A percentile compares a stretch with the other conserved stretches of the same genome.
Evolutionary conservation across 2,329 filamentous ascomycete genomes (phyloP).

Genomic region (Phialemonium atrogriseum): DNA sequence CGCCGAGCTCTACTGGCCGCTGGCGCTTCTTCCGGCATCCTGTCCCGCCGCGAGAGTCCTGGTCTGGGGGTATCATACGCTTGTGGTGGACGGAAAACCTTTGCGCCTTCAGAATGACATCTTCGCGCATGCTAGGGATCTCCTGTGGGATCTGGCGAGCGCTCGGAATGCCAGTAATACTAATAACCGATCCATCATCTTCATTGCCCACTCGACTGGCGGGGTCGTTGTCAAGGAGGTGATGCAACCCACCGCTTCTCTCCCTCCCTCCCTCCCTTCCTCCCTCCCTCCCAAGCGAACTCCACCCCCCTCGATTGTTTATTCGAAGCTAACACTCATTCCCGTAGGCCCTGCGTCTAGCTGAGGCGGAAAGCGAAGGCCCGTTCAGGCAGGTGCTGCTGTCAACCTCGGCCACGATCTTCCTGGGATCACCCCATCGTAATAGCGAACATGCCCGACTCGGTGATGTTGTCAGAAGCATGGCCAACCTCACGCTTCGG

Average conservation of each 20-base stretch:
- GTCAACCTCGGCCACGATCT: conserved; percentile 17
- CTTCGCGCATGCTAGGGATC: conserved; percentile 19
- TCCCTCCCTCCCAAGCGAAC: too few relatives aligned
- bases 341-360: conserved; percentile 18
- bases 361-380: conserved; percentile 15
- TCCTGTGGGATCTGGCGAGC: conserved; percentile 17
- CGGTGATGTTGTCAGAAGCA: conserved; percentile 18
- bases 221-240: conserved; percentile 25
- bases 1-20: conserved; percentile 19
- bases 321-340: neutral
- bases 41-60: conserved; percentile 20
- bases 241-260: neutral
- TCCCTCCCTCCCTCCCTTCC: too few relatives aligned
- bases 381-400: conserved; percentile 16
- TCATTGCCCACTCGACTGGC: conserved; percentile 21
- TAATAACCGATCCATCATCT: conserved; percentile 14
- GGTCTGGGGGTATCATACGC: conserved; percentile 22
- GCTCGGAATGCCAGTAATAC: conserved; percentile 9
- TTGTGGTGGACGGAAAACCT: conserved; percentile 15
- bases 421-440: conserved; percentile 21
- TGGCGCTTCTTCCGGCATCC: conserved; percentile 20
- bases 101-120: conserved; percentile 18
- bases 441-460: conserved; percentile 18
- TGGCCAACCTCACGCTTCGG: conserved; percentile 16
- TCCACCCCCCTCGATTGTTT: neutral